phyloP scores from a whole-genome alignment of 495 filamentous ascomycete genomes.

The Penicillium soppii region DNA sequence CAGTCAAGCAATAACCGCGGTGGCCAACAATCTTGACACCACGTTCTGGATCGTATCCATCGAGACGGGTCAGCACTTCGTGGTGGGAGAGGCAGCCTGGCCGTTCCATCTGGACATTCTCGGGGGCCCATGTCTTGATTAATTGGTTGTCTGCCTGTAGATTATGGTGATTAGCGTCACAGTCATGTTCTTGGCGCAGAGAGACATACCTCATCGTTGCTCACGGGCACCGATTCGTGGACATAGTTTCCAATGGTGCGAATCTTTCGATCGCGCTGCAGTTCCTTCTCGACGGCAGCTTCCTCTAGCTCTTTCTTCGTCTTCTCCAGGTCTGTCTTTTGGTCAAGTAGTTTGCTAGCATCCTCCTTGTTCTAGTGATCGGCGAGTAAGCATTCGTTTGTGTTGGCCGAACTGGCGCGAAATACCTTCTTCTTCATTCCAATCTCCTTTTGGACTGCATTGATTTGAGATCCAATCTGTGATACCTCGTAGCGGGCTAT shows the following conservation, averaged over 20 bases:
- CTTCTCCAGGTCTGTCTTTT: slow-evolving; percentile 75
- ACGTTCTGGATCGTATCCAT: slow-evolving; percentile 91
- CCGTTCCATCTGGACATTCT: slow-evolving; percentile 67
- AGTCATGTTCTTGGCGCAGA: neutral
- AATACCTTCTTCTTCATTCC: slow-evolving; percentile 85
- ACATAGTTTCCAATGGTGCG: slow-evolving; percentile 91
- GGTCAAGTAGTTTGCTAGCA: slow-evolving; percentile 66
- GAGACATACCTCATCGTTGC: slow-evolving; percentile 70
- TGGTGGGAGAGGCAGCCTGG: slow-evolving; percentile 81
- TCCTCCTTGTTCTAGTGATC: slow-evolving; percentile 73
- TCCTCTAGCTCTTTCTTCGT: slow-evolving; percentile 77
- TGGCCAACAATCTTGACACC: slow-evolving; percentile 95
- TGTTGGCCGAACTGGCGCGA: neutral
- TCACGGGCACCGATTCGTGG: slow-evolving; percentile 87
- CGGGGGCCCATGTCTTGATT: slow-evolving; percentile 75
- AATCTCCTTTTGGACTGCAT: slow-evolving; percentile 85
- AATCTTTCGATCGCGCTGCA: slow-evolving; percentile 69
- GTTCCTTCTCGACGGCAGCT: slow-evolving; percentile 69
- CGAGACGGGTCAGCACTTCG: slow-evolving; percentile 82
- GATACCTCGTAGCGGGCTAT: slow-evolving; percentile 76
- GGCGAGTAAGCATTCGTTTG: slow-evolving; percentile 1
- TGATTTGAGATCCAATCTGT: slow-evolving; percentile 79
- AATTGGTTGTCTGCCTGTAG: slow-evolving; percentile 75
- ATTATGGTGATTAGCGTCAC: neutral
- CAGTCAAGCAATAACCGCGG: slow-evolving; percentile 87